Evolutionary conservation across 2,329 filamentous ascomycete species (phyloP), one percentile per base, ranked within the genome.

Genomic region (Metarhizium rileyi): DNA sequence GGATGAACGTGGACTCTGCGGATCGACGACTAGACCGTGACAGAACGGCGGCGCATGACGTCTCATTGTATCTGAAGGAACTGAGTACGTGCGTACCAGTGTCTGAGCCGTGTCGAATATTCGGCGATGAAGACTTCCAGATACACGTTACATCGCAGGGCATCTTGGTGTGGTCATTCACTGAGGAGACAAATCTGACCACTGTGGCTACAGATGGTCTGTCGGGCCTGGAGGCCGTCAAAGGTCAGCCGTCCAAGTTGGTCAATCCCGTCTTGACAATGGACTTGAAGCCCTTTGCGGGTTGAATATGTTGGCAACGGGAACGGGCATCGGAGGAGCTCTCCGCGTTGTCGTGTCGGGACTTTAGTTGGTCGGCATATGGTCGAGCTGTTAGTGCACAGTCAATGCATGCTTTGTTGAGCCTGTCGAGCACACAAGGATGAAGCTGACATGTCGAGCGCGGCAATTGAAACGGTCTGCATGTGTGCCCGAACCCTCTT

Each of bases 41-140:
- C 25, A 23, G 5, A 20, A 10, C 28, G 25, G 23, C 38, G 5
- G 22, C 20, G 8, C 6, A 42, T 25, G 22, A 8, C 7, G 16
- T 35, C 27, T 1, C 18, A 12, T 35, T 35, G 28, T 30, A 44
- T 27, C 4, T 44, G 8, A 38, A 27, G 22, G 47, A 49, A n/a
- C 8, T 40, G 20, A 18, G 8, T 23, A 38, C 18, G 23, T 14
- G 40, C 27, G 47, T 16, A 5, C 28, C 22, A 20, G 22, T 41
- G 18, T 44, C 40, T 1, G 38, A 47, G 16, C 10, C 26, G 40
- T 47, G 46, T 16, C 45, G 40, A 27, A 22, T 45, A 27, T 45
- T 23, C 4, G 49, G 40, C 9, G 49, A 51, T 25, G 45, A 48
- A 14, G 49, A 51, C 16, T 51, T 51, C 5, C 40, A 27, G 16